Base-by-base conservation (phyloP, 2,329 filamentous ascomycete species). In the Aspergillus nomiae region DNA sequence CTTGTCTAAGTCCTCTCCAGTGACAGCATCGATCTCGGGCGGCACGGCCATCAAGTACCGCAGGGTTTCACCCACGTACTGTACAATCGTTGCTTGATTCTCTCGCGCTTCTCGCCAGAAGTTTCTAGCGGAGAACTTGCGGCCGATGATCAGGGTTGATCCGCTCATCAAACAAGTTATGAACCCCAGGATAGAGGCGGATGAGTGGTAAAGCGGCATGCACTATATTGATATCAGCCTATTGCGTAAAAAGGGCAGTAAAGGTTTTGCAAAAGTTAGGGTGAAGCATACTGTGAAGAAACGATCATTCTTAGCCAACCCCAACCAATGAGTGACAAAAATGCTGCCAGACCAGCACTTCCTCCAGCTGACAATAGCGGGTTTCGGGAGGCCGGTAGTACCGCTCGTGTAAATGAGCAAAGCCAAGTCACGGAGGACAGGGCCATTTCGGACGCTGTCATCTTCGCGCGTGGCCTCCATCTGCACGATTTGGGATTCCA, bases 171-270 rank as follows among this genome's bases (percentile, higher is more conserved):
- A 76, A 28, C 86, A 84, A 54, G 87, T 82, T 55, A 84, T 77
- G 62, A 94, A 86, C 28, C 89, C 91, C 50, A 96, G 83, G 8
- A 95, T 70, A 5, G 87, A 81, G 14, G 91, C 93, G 0, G 92
- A 92, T 46, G 90, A 90, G 80, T 97, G 93, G 74, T 97, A 96
- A 8, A 97, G 83, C 0, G 93, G 93, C 92, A 97, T 96, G 61
- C 89, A 89, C 89, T 91, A 41, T 50, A 58, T 8, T 48, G 19
- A n/a, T 19, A 46, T 46, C 28, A 43, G 56, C 26, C 28, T 41
- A 36, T 21, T 7, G 30, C 58, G 32, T 2, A 30, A 16, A 24
- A 51, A 58, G 16, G 30, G n/a, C 21, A 24, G 30, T 28, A 5
- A 14, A 10, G 28, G 82, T 73, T 34, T 16, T 14, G 21, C 14